Evolutionary conservation across 1,284 basidiomycete species (phyloP).

Genomic region (Rhizopogon hawkerae): DNA sequence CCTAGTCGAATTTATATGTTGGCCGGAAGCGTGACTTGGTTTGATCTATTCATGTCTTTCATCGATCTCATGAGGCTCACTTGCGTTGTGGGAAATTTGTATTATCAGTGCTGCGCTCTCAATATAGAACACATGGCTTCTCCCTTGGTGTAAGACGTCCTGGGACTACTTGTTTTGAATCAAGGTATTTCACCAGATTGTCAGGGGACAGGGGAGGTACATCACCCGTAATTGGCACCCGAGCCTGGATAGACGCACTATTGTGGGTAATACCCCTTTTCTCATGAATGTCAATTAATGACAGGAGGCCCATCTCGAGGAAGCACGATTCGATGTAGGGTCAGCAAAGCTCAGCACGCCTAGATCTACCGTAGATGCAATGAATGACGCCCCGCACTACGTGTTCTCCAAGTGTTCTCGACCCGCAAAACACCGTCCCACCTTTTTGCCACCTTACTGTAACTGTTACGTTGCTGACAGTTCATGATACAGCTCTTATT

Average conservation of each 20-base stretch:
- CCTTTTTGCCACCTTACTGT: not conserved
- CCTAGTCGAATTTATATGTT: not conserved
- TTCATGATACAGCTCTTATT: not conserved
- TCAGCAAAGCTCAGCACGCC: no score
- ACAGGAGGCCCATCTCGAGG: not conserved
- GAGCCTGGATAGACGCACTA: not conserved
- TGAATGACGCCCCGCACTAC: not conserved
- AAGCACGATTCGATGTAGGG: no score
- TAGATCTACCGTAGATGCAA: not conserved
- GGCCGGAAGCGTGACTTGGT: not conserved
- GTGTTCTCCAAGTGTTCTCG: not conserved
- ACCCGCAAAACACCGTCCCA: not conserved
- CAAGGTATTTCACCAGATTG: not conserved
- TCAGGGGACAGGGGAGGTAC: not conserved
- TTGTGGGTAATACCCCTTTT: not conserved
- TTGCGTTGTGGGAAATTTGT: not conserved
- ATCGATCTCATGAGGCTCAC: not conserved
- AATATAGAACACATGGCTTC: not conserved
- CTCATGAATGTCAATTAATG: conserved; percentile 1
- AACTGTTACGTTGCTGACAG: not conserved
- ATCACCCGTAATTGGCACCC: not conserved
- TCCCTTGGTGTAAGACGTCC: not conserved
- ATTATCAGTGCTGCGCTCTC: not conserved
- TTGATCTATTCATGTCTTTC: not conserved
- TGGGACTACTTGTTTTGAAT: not conserved